Conservation (phyloP, 169 alveolate genomes). For the Plasmodium reichenowi region DNA sequence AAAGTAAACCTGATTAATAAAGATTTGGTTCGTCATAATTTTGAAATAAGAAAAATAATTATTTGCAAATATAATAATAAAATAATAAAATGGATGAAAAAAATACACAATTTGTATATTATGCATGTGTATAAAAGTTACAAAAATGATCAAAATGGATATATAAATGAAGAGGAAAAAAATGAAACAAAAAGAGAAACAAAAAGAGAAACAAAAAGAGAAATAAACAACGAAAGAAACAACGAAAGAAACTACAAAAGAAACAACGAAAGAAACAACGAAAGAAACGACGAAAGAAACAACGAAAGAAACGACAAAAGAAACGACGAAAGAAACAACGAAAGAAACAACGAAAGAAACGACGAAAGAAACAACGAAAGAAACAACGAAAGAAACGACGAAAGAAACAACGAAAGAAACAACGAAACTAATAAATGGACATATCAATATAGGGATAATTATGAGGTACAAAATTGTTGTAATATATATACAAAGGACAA, state of each 20-base stretch:
- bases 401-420: not conserved
- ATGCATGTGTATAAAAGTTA: no score
- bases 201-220: not conserved
- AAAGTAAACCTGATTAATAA: slow-evolving; percentile 23
- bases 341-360: no score
- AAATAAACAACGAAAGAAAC: no score
- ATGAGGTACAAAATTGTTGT: not conserved
- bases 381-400: no score
- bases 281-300: no score
- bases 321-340: no score
- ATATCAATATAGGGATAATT: not conserved
- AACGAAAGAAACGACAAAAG: no score
- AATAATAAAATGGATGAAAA: slow-evolving; percentile 11
- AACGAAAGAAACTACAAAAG: no score
- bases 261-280: no score
- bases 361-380: no score
- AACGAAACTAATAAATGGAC: not conserved
- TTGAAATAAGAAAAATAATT: slow-evolving; percentile 24
- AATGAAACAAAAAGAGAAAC: not conserved
- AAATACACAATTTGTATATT: not conserved
- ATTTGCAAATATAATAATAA: slow-evolving; percentile 45
- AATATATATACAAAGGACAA: not conserved
- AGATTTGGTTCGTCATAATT: slow-evolving; percentile 24
- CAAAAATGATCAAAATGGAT: not conserved
- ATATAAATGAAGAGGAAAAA: not conserved